Percentiles rank a stretch among this genome's conserved stretches.
phyloP scores from a whole-genome alignment of 2,329 filamentous ascomycete species.

The Aspergillus sp. region DNA sequence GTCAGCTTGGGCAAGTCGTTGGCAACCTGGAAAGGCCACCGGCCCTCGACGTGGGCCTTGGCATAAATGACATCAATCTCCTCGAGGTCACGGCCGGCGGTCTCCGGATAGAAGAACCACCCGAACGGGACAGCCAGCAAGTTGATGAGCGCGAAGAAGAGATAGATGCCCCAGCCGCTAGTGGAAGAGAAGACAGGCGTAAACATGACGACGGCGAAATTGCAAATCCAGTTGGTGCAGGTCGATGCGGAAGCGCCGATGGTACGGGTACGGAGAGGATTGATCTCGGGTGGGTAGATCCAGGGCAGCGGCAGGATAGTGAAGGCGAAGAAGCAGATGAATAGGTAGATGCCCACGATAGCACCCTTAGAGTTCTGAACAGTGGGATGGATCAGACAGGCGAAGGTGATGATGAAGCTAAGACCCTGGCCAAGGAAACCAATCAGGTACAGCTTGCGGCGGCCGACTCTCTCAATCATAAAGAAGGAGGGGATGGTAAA shows the following conservation, averaged over 20 bases:
- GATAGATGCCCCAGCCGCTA: conserved; percentile 31
- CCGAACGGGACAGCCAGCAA: conserved; percentile 38
- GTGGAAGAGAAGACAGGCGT: conserved; percentile 28
- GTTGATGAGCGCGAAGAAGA: conserved; percentile 33
- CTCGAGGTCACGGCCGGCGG: conserved; percentile 33
- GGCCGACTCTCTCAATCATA: conserved; percentile 30
- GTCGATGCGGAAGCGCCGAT: conserved; percentile 44
- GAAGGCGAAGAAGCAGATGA: conserved; percentile 57
- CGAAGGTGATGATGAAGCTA: conserved; percentile 25
- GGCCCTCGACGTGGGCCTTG: conserved; percentile 29
- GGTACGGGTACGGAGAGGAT: conserved; percentile 44
- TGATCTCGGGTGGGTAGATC: conserved; percentile 41
- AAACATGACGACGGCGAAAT: conserved; percentile 45
- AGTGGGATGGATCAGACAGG: conserved; percentile 20
- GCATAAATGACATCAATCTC: conserved; percentile 33
- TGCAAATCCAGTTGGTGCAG: conserved; percentile 45
- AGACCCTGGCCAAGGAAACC: conserved; percentile 26
- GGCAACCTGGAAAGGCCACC: conserved; percentile 18
- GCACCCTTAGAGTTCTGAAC: conserved; percentile 23
- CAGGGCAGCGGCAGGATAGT: conserved; percentile 55
- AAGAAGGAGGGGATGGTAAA: conserved; percentile 20
- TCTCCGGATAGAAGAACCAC: conserved; percentile 45
- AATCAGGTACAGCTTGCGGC: conserved; percentile 26
- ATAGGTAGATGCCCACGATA: conserved; percentile 54
- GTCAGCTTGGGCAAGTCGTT: conserved; percentile 21